These are phyloP conservation scores for Kodamaea laetipori DNA, from an alignment of 805 yeast species.

Conservation along the genomic window DNA sequence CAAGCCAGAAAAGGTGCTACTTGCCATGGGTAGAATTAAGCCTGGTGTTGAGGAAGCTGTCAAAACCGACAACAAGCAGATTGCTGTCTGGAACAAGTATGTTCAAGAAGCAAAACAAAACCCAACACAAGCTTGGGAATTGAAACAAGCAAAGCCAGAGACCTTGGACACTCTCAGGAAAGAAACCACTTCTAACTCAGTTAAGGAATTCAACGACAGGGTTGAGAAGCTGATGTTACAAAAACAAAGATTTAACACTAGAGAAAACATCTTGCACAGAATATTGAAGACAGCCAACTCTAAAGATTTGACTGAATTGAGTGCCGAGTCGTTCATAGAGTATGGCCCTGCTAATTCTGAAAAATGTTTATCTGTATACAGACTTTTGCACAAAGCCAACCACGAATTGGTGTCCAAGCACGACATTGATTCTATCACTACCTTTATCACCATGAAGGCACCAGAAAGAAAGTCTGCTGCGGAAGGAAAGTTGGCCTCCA, in stretches of 20 bases:
- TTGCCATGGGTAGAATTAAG: slow-evolving; percentile 81
- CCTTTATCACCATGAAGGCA: slow-evolving; percentile 35
- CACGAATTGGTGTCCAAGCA: slow-evolving; percentile 26
- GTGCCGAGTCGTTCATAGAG: slow-evolving; percentile 20
- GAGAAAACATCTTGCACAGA: slow-evolving; percentile 48
- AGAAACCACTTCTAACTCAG: slow-evolving; percentile 17
- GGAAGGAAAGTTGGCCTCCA: slow-evolving; percentile 35
- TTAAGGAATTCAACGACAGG: slow-evolving; percentile 36
- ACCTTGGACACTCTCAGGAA: slow-evolving; percentile 31
- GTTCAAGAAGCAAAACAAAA: slow-evolving; percentile 58
- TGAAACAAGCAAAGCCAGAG: slow-evolving; percentile 43
- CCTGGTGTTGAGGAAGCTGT: slow-evolving; percentile 73
- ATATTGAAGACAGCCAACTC: slow-evolving; percentile 38
- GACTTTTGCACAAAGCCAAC: slow-evolving; percentile 28
- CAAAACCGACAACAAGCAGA: slow-evolving; percentile 70
- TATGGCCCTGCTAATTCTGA: slow-evolving; percentile 27
- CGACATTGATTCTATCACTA: slow-evolving; percentile 23
- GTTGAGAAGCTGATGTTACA: slow-evolving; percentile 47
- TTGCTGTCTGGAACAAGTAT: slow-evolving; percentile 73
- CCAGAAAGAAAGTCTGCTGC: slow-evolving; percentile 32
- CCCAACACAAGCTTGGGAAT: slow-evolving; percentile 60
- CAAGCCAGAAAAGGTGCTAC: slow-evolving; percentile 79
- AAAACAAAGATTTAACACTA: slow-evolving; percentile 43
- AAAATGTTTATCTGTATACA: slow-evolving; percentile 39
- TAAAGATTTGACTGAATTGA: slow-evolving; percentile 23